Percentiles rank a stretch among this genome's conserved stretches.
phyloP scores from a whole-genome alignment of 129 eudicot genomes.

The Pseudognaphalium luteoalbum region DNA sequence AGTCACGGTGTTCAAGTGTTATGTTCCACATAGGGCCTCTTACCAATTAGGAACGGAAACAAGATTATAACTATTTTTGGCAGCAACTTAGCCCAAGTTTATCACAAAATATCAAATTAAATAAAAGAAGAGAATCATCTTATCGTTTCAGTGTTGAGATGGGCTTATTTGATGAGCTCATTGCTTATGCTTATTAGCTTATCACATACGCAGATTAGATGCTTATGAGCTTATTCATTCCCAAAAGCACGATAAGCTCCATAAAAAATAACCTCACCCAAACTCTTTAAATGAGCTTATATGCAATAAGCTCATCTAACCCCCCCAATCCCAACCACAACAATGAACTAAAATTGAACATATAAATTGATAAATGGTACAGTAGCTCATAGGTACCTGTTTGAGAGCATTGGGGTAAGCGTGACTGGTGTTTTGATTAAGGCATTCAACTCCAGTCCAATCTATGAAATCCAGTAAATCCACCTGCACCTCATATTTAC shows the following conservation, averaged over 20 bases:
- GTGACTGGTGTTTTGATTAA: constrained; percentile 66
- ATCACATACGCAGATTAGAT: not conserved
- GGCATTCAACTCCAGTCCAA: constrained; percentile 94
- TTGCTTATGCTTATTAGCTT: not conserved
- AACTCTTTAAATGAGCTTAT: not conserved
- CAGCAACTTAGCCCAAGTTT: not conserved
- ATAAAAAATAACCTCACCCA: not conserved
- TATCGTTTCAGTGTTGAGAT: not conserved
- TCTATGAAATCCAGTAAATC: constrained; percentile 86
- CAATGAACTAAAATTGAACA: not conserved
- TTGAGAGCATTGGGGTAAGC: constrained; percentile 78
- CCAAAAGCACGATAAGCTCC: not conserved
- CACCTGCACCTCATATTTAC: constrained; percentile 43
- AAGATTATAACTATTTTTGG: not conserved
- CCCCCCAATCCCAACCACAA: not conserved
- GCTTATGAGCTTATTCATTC: not conserved
- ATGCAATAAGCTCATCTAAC: not conserved
- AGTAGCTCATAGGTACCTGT: constrained; percentile 49
- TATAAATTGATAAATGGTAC: not conserved
- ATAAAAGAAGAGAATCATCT: not conserved
- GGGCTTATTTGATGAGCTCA: not conserved
- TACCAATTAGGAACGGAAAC: not conserved
- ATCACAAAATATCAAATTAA: too few relatives aligned
- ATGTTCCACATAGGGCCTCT: not conserved
- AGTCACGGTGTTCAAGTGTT: not conserved